A percentile compares a stretch with the other conserved stretches of the same genome.
These are phyloP conservation scores for Sporothrix dimorphospora DNA, from an alignment of 2,329 filamentous ascomycete genomes.

Conservation along the genomic window DNA sequence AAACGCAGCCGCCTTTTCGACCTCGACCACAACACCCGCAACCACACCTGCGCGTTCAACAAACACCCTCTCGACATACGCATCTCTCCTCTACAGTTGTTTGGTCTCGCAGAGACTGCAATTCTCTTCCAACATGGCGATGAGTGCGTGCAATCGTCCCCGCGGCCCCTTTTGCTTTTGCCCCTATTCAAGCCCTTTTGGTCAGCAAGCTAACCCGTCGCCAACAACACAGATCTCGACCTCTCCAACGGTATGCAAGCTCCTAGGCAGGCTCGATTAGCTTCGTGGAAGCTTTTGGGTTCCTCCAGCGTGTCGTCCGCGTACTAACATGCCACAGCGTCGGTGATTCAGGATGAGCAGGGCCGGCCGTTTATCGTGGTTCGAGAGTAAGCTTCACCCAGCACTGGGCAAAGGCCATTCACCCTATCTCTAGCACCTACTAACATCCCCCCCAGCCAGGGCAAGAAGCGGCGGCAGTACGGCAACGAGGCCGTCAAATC, in stretches of 20 bases:
- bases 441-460: slow-evolving; percentile 64
- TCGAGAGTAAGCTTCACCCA: slow-evolving; percentile 71
- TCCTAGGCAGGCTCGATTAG: slow-evolving; percentile 31
- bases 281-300: neutral
- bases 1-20: slow-evolving; percentile 25
- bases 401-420: too few species aligned
- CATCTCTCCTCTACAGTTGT: neutral
- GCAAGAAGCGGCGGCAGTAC: slow-evolving; percentile 95
- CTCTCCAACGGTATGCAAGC: slow-evolving; percentile 72
- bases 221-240: slow-evolving; percentile 67
- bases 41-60: neutral
- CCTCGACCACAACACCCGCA: neutral
- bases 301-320: neutral
- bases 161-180: slow-evolving; percentile 9
- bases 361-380: slow-evolving; percentile 98
- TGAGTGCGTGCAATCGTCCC: slow-evolving; percentile 53
- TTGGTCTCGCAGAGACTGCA: slow-evolving; percentile 25
- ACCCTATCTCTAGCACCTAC: neutral
- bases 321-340: slow-evolving; percentile 48
- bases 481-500: slow-evolving; percentile 97
- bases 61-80: neutral
- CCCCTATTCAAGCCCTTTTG: slow-evolving; percentile 32
- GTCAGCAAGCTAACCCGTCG: slow-evolving; percentile 34
- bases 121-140: slow-evolving; percentile 54
- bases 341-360: slow-evolving; percentile 94